A percentile compares a stretch with the other conserved stretches of the same genome.
phyloP scores from a whole-genome alignment of 1,139 yeast species.

The Candida gigantensis region DNA sequence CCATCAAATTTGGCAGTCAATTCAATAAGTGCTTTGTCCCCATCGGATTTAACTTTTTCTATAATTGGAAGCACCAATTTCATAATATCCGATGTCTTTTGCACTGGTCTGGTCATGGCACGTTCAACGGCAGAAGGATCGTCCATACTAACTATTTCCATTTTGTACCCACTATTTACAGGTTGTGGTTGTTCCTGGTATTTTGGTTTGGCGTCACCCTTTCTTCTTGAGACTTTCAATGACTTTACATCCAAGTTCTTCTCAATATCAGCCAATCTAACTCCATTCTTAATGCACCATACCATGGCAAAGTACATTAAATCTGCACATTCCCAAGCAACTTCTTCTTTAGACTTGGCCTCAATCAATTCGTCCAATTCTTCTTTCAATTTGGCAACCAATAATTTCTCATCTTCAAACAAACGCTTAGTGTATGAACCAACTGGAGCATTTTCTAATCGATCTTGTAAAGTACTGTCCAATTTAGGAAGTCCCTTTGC shows the following conservation, averaged over 20 bases:
- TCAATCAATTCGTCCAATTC: constrained; percentile 96
- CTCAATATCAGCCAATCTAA: constrained; percentile 77
- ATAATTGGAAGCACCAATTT: constrained; percentile 88
- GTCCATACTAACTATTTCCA: constrained; percentile 60
- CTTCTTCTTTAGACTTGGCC: constrained; percentile 61
- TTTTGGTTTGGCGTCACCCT: constrained; percentile 92
- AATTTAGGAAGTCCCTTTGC: constrained; percentile 64
- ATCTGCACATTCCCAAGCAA: constrained; percentile 98
- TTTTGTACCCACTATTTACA: constrained; percentile 42
- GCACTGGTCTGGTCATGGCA: constrained; percentile 85
- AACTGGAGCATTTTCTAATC: constrained; percentile 68
- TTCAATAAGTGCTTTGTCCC: constrained; percentile 85
- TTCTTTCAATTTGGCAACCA: constrained; percentile 87
- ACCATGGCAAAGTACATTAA: constrained; percentile 85
- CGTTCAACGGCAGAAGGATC: constrained; percentile 46
- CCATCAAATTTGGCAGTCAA: constrained; percentile 89
- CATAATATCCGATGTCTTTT: constrained; percentile 89
- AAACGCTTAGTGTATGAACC: constrained; percentile 92
- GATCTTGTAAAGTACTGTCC: constrained; percentile 60
- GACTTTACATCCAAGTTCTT: constrained; percentile 81
- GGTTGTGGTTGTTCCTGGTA: constrained; percentile 27
- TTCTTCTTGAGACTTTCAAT: constrained; percentile 84
- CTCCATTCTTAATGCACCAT: constrained; percentile 84
- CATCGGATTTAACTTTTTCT: constrained; percentile 69
- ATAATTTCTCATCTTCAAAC: constrained; percentile 71